Conservation (phyloP, 495 filamentous ascomycete genomes). For the Neurospora sp. region DNA sequence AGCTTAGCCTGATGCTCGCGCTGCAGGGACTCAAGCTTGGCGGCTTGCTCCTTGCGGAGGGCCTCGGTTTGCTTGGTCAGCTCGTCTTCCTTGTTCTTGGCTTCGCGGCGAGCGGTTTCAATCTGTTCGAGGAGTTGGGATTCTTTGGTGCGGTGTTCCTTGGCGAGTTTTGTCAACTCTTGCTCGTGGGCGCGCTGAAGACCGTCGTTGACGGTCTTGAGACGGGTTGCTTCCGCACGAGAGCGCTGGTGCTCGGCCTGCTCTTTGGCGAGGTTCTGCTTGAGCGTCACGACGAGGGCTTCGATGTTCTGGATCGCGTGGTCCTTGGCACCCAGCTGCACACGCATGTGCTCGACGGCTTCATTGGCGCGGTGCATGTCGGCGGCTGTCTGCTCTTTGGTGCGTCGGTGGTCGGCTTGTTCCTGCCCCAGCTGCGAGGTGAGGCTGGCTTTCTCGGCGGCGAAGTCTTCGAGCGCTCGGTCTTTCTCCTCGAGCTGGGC, state of each 20-base stretch:
- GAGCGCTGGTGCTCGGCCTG: conserved; percentile 56
- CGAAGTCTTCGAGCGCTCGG: conserved; percentile 55
- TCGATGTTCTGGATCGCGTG: conserved; percentile 56
- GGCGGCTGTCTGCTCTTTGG: conserved; percentile 54
- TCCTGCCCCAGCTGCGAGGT: conserved; percentile 66
- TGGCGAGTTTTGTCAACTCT: conserved; percentile 20
- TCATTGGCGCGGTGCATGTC: conserved; percentile 57
- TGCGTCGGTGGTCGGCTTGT: conserved; percentile 61
- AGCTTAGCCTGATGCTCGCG: background rate
- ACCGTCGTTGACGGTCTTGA: conserved; percentile 60
- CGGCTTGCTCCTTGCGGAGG: conserved; percentile 1
- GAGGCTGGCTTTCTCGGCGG: conserved; percentile 55
- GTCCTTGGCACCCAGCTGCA: conserved; percentile 56
- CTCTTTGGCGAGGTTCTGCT: conserved; percentile 57
- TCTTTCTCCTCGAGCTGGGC: conserved; percentile 65
- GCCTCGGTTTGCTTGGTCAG: conserved; percentile 23
- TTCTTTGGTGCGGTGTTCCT: conserved; percentile 20
- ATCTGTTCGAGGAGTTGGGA: background rate
- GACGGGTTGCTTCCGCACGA: conserved; percentile 57
- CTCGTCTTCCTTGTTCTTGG: conserved; percentile 15
- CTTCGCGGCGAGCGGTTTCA: background rate
- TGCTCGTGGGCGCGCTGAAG: conserved; percentile 61
- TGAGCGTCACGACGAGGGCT: conserved; percentile 48
- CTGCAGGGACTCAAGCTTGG: background rate
- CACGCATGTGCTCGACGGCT: conserved; percentile 57